Evolutionary conservation across 345 rosid genomes (phyloP), one percentile per base, ranked within the genome.

Genomic region (Gossypium anomalum): DNA sequence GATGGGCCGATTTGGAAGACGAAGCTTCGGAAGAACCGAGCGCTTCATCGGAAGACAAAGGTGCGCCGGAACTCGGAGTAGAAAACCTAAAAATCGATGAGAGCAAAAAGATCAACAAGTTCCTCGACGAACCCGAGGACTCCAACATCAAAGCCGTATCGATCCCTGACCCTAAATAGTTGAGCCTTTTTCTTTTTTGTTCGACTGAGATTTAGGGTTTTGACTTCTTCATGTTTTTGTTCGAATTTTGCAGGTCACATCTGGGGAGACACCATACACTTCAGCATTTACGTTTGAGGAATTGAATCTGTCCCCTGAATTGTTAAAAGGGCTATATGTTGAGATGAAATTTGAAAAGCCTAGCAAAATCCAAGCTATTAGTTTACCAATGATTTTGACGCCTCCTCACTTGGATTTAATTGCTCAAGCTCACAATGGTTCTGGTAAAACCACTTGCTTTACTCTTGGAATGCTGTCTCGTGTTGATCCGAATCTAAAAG

Each of bases 341-440:
- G 97, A 93, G 76, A 95, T 95, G 99, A 91, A 89, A 57, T 95
- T 95, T 53, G 83, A 90, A 73, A 93, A 93, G 80, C 99, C 99
- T 1, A 95, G 99, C 72, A 93, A 91, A 88, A 93, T 95, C 57
- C 99, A 95, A 83, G 96, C 96, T 1, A 85, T 91, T 45, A 95
- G 90, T 75, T 83, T 95, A 75, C 99, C 99, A 0, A 95, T 95
- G 99, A 95, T 95, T 6, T 73, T 95, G 81, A 93, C 89, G 8
- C 93, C 98, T 14, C 99, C 99, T 0, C 78, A 85, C 80, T 88
- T 89, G 82, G 82, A 95, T 83, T 80, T 95, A 70, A 84, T 95
- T 12, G 99, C 99, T 9, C 99, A 95, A 80, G 99, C 99, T 0
- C 98, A 89, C 73, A 95, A 93, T 72, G 99, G 99, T 61, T 93